phyloP scores from a whole-genome alignment of 2,329 filamentous ascomycete species.

The Trichoderma hamatum region DNA sequence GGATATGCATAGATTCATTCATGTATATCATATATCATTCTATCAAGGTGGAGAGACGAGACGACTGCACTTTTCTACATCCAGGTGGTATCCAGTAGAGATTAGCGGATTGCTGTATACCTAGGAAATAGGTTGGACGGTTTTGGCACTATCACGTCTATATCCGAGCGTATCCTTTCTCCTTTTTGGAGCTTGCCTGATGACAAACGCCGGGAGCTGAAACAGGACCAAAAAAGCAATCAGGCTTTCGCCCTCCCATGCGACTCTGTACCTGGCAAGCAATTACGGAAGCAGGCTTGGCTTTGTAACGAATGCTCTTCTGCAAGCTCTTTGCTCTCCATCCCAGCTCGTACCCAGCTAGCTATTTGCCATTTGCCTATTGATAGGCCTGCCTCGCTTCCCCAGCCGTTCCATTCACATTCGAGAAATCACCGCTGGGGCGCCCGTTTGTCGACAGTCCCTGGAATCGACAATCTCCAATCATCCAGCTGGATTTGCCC shows the following conservation, averaged over 20 bases:
- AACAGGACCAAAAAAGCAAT: background rate
- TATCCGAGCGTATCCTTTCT: background rate
- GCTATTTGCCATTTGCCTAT: background rate
- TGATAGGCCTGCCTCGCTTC: background rate
- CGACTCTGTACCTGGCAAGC: background rate
- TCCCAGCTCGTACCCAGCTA: background rate
- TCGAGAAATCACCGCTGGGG: slow-evolving; percentile 4
- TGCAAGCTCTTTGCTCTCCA: background rate
- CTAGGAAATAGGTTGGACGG: background rate
- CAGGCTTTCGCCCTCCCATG: background rate
- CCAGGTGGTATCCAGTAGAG: background rate
- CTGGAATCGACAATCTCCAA: background rate
- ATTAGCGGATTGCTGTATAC: background rate
- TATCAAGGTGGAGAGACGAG: background rate
- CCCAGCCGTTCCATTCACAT: slow-evolving; percentile 3
- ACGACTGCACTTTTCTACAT: background rate
- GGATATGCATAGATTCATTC: background rate
- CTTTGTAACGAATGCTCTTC: background rate
- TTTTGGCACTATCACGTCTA: background rate
- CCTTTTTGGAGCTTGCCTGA: background rate
- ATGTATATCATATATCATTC: background rate
- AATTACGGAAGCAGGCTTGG: background rate
- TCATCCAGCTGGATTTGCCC: background rate
- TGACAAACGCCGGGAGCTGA: background rate
- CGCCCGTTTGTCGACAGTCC: background rate